Percentiles rank a stretch among this genome's conserved stretches.
Conservation (phyloP, 2,329 filamentous ascomycete genomes). For the Dryadomyces quercivorus region DNA sequence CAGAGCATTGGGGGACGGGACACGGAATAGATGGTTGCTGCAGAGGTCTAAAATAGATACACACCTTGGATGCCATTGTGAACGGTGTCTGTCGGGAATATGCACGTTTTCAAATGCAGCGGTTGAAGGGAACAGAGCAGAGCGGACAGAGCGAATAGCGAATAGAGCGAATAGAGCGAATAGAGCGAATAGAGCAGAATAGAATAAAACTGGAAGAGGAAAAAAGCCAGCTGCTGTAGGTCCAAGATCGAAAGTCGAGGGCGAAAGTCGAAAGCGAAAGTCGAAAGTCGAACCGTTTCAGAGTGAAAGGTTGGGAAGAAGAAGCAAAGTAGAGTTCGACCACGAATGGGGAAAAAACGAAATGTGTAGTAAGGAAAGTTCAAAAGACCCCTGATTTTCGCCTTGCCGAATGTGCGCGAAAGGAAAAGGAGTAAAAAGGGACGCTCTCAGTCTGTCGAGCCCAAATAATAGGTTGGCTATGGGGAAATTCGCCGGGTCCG, state of each 20-base stretch:
- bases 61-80: conserved; percentile 4
- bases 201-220: background rate
- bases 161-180: background rate
- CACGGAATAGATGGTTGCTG: background rate
- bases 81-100: background rate
- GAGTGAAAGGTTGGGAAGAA: background rate
- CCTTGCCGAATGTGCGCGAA: background rate
- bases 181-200: background rate
- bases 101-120: background rate
- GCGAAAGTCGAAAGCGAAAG: background rate
- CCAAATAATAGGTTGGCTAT: conserved; percentile 10
- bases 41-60: background rate
- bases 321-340: background rate
- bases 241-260: no score
- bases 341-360: background rate
- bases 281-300: background rate
- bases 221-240: background rate
- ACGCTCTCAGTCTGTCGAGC: conserved; percentile 7
- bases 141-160: background rate
- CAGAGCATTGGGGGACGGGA: background rate
- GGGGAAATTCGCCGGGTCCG: conserved; percentile 12
- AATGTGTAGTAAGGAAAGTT: background rate
- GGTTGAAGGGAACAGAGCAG: background rate
- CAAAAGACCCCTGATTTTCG: background rate
- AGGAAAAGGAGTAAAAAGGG: conserved; percentile 5